Evolutionary conservation across 495 filamentous ascomycete genomes (phyloP), one percentile per base, ranked within the genome.

Genomic region (Jackrogersella minutella): DNA sequence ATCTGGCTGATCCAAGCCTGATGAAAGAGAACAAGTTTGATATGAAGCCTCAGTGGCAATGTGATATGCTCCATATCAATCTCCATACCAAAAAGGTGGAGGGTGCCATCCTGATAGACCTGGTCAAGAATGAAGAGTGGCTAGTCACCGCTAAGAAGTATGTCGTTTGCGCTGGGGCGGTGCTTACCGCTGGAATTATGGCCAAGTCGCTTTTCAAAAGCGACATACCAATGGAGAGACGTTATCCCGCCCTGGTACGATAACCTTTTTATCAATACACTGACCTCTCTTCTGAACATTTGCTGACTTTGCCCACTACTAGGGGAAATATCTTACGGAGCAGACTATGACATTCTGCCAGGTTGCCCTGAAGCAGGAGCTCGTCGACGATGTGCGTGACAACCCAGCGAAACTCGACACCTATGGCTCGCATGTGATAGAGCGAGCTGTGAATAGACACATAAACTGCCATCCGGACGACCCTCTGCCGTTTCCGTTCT

Each of bases 271-370:
- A 26, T 47, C 17, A n/a, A n/a, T n/a, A n/a, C n/a, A n/a, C 11
- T 30, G 28, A 47, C 21, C 26, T 47, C n/a, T 47, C 43, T 47
- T 9, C 13, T 5, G 1, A n/a, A 30, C 8, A 3, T 30, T 30
- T 30, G 28, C 3, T 30, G 28, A 8, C 28, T 30, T n/a, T n/a
- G n/a, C n/a, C n/a, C n/a, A n/a, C n/a, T n/a, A n/a, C n/a, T 34
- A 52, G 49, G 49, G 49, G 16, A 52, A 21, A 21, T 52, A 34
- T 30, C 14, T 52, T 2, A 36, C 31, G 16, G 49, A 52, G 30
- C 49, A 52, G 30, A 16, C 11, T 17, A 52, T 52, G 49, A 34
- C 49, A 11, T 52, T 52, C 14, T 52, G 49, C 17, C 49, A 52
- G 14, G 13, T 52, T 22, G 49, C 14, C 13, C 49, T 52, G 1